These are phyloP conservation scores for Pseudocercospora cruenta DNA, from an alignment of 2,329 filamentous ascomycete genomes.

Conservation along the genomic window DNA sequence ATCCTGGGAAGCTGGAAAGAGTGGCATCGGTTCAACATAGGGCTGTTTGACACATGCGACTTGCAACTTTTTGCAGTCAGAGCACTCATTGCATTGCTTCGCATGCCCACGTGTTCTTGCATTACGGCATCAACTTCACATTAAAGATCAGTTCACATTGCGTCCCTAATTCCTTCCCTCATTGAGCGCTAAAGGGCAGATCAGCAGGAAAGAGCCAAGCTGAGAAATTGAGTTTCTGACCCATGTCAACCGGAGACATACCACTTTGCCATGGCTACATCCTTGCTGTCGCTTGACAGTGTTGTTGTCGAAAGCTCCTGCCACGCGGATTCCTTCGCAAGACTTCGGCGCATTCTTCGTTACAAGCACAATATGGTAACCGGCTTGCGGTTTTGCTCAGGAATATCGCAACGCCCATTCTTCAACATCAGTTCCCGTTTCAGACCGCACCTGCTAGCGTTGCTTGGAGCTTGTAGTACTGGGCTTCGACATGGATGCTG, in stretches of 20 bases:
- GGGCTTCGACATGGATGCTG: neutral
- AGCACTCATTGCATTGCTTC: no score
- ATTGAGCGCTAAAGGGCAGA: neutral
- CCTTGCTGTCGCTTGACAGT: neutral
- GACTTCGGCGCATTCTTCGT: neutral
- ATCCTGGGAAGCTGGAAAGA: neutral
- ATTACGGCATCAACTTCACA: no score
- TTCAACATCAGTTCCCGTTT: no score
- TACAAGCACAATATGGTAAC: no score
- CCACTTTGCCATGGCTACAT: neutral
- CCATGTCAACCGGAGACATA: neutral
- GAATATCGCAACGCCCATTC: no score
- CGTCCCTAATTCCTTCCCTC: no score
- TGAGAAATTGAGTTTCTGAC: neutral
- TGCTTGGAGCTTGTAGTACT: neutral
- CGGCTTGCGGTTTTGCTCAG: no score
- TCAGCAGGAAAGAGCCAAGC: neutral
- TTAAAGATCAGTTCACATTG: no score
- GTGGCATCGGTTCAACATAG: neutral
- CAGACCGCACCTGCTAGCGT: neutral
- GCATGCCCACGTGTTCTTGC: neutral
- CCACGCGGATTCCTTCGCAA: neutral
- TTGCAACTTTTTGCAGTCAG: neutral
- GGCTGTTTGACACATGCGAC: neutral
- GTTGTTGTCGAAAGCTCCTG: neutral